Conservation (phyloP, 208 protist species). For the Naegleria lovaniensis region DNA sequence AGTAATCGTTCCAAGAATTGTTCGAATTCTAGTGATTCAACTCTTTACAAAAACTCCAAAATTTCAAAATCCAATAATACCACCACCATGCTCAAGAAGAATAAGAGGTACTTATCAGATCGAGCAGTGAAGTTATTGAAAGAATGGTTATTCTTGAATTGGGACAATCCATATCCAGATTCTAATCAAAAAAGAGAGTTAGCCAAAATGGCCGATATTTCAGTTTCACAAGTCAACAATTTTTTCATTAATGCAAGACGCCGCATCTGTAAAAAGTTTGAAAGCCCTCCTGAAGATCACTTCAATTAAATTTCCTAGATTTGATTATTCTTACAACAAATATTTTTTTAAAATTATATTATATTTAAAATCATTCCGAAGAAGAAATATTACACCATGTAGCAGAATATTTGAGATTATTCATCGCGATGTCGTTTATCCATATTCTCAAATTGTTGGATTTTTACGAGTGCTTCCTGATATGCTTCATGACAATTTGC, state of each 20-base stretch:
- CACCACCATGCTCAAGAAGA: no score
- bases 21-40: no score
- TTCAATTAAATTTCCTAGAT: no score
- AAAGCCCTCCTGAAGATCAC: neutral
- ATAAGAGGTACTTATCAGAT: neutral
- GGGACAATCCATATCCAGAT: neutral
- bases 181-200: neutral
- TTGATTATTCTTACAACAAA: no score
- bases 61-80: neutral
- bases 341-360: no score
- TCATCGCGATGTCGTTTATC: no score
- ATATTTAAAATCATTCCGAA: no score
- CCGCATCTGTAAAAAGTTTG: neutral
- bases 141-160: neutral
- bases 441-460: no score
- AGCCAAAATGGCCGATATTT: neutral
- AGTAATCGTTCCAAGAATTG: neutral
- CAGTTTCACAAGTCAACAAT: neutral
- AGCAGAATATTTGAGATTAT: no score
- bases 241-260: neutral
- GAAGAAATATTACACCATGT: no score
- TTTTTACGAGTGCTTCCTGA: neutral
- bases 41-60: neutral
- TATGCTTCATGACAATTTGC: neutral
- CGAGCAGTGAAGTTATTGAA: neutral